A percentile compares a stretch with the other conserved stretches of the same genome.
These are phyloP conservation scores for Claviceps lovelessii DNA, from an alignment of 2,329 filamentous ascomycete species.

Conservation along the genomic window DNA sequence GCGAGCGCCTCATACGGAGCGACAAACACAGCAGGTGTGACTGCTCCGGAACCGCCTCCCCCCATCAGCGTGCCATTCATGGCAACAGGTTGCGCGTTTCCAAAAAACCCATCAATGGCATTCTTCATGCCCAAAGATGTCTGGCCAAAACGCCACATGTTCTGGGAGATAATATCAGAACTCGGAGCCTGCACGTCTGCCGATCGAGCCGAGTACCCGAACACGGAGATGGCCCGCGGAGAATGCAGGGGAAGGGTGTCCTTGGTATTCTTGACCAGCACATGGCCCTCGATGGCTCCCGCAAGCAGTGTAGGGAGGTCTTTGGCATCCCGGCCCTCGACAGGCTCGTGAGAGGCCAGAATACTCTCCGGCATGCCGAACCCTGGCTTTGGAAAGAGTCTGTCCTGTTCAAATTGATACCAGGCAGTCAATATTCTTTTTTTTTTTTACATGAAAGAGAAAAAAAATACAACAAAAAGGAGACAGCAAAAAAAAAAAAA, in stretches of 20 bases:
- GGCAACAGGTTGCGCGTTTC: slow-evolving; percentile 10
- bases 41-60: slow-evolving; percentile 35
- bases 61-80: slow-evolving; percentile 28
- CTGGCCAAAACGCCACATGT: slow-evolving; percentile 20
- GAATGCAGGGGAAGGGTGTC: slow-evolving; percentile 38
- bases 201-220: slow-evolving; percentile 43
- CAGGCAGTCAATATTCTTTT: slow-evolving; percentile 34
- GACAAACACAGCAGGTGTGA: slow-evolving; percentile 31
- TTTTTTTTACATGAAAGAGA: slow-evolving; percentile 1
- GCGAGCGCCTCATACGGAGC: slow-evolving; percentile 42
- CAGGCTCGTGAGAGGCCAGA: slow-evolving; percentile 32
- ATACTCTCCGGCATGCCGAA: slow-evolving; percentile 37
- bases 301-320: slow-evolving; percentile 29
- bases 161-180: slow-evolving; percentile 19
- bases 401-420: slow-evolving; percentile 41
- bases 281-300: slow-evolving; percentile 48
- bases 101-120: slow-evolving; percentile 12
- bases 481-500: neutral
- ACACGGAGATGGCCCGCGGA: slow-evolving; percentile 40
- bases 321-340: slow-evolving; percentile 39
- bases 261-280: slow-evolving; percentile 48
- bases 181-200: slow-evolving; percentile 29
- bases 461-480: neutral
- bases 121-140: neutral
- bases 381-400: slow-evolving; percentile 31